These are phyloP conservation scores for Mantamonas sphyraenae DNA, from an alignment of 78 protist genomes.

Conservation along the genomic window DNA sequence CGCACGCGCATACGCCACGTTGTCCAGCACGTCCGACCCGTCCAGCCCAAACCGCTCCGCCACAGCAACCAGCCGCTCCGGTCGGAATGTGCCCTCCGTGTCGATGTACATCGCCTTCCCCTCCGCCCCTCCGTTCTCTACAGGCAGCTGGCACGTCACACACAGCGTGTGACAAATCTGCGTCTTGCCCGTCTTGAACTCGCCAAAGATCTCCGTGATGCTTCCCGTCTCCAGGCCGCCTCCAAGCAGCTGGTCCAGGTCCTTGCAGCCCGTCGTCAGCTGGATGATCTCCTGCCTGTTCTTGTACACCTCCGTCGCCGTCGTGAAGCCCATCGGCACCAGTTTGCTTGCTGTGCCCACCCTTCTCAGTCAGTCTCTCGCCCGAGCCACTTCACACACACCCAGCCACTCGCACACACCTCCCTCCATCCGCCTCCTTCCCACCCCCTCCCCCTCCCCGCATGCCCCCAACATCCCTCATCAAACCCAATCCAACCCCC, in stretches of 20 bases:
- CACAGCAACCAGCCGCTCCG: constrained; percentile 85
- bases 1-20: constrained; percentile 96
- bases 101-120: constrained; percentile 97
- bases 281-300: constrained; percentile 58
- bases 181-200: constrained; percentile 95
- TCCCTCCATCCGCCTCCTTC: no score
- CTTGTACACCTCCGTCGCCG: constrained; percentile 74
- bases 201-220: constrained; percentile 98
- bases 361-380: no score
- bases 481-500: no score
- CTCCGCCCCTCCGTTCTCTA: constrained; percentile 92
- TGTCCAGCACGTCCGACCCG: constrained; percentile 91
- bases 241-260: constrained; percentile 76
- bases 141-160: constrained; percentile 89
- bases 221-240: constrained; percentile 99
- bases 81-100: constrained; percentile 99
- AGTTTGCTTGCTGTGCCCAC: constrained; percentile 80
- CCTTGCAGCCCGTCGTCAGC: constrained; percentile 89
- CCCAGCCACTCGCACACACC: no score
- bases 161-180: constrained; percentile 98
- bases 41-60: constrained; percentile 71
- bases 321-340: constrained; percentile 86
- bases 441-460: no score
- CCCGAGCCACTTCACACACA: no score
- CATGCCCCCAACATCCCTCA: no score